phyloP scores from a whole-genome alignment of 345 rosid species.

The Pistacia vera region DNA sequence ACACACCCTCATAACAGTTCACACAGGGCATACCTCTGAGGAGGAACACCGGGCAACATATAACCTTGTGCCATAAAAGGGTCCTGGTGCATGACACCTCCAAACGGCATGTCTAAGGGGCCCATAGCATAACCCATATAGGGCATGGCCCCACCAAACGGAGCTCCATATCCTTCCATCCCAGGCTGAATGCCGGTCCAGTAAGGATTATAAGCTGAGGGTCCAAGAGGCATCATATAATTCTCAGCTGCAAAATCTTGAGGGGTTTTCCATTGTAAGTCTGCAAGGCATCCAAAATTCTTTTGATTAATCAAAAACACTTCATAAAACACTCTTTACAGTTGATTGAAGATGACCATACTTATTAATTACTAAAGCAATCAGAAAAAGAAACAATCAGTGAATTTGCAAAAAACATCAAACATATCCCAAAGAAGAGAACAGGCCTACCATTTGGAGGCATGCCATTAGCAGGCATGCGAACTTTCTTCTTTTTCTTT shows the following conservation, averaged over 20 bases:
- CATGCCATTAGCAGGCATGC: slow-evolving; percentile 48
- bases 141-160: slow-evolving; percentile 58
- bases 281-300: slow-evolving; percentile 37
- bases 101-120: slow-evolving; percentile 65
- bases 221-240: slow-evolving; percentile 86
- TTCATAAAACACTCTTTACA: not conserved
- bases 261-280: slow-evolving; percentile 72
- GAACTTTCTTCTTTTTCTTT: slow-evolving; percentile 82
- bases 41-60: slow-evolving; percentile 69
- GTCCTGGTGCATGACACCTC: slow-evolving; percentile 60
- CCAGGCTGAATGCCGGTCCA: slow-evolving; percentile 84
- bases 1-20: not conserved
- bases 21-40: slow-evolving; percentile 47
- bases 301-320: not conserved
- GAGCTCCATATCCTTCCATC: slow-evolving; percentile 60
- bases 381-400: not conserved
- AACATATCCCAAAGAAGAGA: not conserved
- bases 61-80: slow-evolving; percentile 60
- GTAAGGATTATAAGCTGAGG: slow-evolving; percentile 66
- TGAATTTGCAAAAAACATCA: not conserved
- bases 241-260: slow-evolving; percentile 66
- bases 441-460: slow-evolving; percentile 33
- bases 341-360: not conserved
- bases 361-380: not conserved
- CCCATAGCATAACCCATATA: slow-evolving; percentile 64